phyloP scores from a whole-genome alignment of 345 rosid species.

The Cardamine chenopodiifolia region DNA sequence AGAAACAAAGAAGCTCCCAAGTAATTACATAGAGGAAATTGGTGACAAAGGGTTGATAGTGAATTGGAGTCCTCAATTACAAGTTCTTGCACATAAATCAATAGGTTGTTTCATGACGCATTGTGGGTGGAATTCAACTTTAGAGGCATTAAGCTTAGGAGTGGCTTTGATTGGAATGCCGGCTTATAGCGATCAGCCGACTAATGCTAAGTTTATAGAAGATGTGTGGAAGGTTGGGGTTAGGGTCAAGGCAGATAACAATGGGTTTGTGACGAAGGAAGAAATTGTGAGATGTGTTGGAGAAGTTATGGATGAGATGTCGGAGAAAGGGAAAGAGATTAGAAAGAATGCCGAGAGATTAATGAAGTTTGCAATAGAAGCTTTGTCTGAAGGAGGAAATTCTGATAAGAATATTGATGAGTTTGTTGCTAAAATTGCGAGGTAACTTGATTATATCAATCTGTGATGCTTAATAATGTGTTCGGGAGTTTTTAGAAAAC shows the following conservation, averaged over 20 bases:
- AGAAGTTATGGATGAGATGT: conserved; percentile 42
- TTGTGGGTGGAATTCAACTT: conserved; percentile 67
- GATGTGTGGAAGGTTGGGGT: conserved; percentile 53
- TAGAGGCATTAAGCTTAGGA: conserved; percentile 62
- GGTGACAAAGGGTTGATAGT: conserved; percentile 50
- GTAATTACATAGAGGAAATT: conserved; percentile 37
- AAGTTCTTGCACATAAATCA: conserved; percentile 54
- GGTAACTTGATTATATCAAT: not conserved
- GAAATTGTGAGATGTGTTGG: conserved; percentile 42
- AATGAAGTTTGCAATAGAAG: conserved; percentile 43
- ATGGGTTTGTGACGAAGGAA: conserved; percentile 39
- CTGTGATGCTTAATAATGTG: conserved; percentile 12
- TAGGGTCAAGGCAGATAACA: conserved; percentile 39
- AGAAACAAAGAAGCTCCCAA: conserved; percentile 51
- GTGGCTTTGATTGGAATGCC: conserved; percentile 56
- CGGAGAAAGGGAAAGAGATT: conserved; percentile 45
- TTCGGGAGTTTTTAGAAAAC: not conserved
- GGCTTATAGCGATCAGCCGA: conserved; percentile 39
- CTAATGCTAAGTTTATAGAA: conserved; percentile 48
- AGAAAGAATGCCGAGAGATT: conserved; percentile 20
- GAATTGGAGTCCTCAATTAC: conserved; percentile 56
- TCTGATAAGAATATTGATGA: conserved; percentile 50
- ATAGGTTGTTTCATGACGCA: conserved; percentile 60
- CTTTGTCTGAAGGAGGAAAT: conserved; percentile 48
- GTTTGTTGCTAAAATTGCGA: conserved; percentile 42